Conservation (phyloP, 495 filamentous ascomycete genomes). For the Aspergillus funiculosus region DNA sequence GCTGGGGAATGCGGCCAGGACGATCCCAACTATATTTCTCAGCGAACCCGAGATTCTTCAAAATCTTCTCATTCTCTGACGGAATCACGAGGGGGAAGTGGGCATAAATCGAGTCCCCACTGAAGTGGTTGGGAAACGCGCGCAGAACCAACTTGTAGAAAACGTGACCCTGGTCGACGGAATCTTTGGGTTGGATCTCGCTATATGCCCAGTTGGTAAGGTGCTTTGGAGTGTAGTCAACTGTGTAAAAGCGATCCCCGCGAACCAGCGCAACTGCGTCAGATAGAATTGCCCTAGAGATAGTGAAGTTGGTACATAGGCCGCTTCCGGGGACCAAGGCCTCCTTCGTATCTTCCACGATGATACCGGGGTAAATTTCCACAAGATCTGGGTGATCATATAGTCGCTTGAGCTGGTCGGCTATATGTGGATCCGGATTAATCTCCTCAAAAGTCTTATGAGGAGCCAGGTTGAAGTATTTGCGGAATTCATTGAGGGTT, state of each 20-base stretch:
- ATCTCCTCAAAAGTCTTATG: slow-evolving; percentile 81
- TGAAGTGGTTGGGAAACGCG: slow-evolving; percentile 56
- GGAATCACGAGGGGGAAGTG: slow-evolving; percentile 58
- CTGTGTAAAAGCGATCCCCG: slow-evolving; percentile 82
- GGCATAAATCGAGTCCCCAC: slow-evolving; percentile 51
- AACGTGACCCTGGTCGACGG: slow-evolving; percentile 52
- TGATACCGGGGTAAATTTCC: slow-evolving; percentile 76
- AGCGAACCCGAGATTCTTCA: slow-evolving; percentile 38
- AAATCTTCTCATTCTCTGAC: slow-evolving; percentile 46
- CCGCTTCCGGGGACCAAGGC: slow-evolving; percentile 72
- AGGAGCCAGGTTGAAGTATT: slow-evolving; percentile 68
- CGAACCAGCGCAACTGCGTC: slow-evolving; percentile 83
- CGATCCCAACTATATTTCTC: slow-evolving; percentile 48
- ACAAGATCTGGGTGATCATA: slow-evolving; percentile 78
- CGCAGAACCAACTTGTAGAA: slow-evolving; percentile 57
- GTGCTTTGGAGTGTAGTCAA: slow-evolving; percentile 63
- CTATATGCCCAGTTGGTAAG: slow-evolving; percentile 77
- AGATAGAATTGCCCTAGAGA: slow-evolving; percentile 74
- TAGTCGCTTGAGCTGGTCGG: slow-evolving; percentile 62
- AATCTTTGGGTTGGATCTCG: slow-evolving; percentile 43
- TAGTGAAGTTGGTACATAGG: slow-evolving; percentile 75
- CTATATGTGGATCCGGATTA: slow-evolving; percentile 70
- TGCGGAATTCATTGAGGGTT: slow-evolving; percentile 81
- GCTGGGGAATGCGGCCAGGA: slow-evolving; percentile 31
- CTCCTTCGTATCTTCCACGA: slow-evolving; percentile 74